phyloP scores from a whole-genome alignment of 202 grass and related monocot genomes.

The Bolboschoenoplectus hybrid region DNA sequence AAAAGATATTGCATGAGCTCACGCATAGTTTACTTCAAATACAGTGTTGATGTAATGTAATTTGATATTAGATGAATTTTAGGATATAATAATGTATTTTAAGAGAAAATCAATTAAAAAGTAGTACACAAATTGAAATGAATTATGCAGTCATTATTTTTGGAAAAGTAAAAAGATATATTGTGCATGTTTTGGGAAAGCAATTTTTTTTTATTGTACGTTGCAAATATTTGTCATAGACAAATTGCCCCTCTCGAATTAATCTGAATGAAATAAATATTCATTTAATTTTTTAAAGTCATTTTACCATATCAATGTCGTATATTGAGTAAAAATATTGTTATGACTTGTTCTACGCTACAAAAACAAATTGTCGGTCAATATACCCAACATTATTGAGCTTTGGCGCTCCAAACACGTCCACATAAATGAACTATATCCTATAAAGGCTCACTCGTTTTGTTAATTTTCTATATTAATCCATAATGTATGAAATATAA shows the following conservation, averaged over 20 bases:
- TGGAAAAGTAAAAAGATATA: background rate
- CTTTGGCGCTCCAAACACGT: background rate
- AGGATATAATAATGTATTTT: background rate
- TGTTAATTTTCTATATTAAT: background rate
- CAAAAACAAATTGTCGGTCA: background rate
- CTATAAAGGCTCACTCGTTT: background rate
- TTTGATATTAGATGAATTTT: background rate
- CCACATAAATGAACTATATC: background rate
- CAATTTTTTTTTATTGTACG: background rate
- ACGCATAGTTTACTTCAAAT: background rate
- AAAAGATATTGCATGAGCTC: too few species aligned
- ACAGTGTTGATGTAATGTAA: background rate
- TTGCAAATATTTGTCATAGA: background rate
- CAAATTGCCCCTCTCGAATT: background rate
- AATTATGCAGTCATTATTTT: background rate
- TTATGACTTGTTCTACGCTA: background rate
- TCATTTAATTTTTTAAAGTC: background rate
- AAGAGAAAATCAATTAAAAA: background rate
- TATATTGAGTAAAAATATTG: background rate
- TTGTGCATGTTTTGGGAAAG: background rate
- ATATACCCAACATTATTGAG: background rate
- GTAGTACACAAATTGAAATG: background rate
- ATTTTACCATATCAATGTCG: background rate
- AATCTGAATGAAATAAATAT: background rate
- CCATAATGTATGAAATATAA: background rate